These are phyloP conservation scores for Lithospermum erythrorhizon DNA, from an alignment of 257 asterid species.

Conservation along the genomic window DNA sequence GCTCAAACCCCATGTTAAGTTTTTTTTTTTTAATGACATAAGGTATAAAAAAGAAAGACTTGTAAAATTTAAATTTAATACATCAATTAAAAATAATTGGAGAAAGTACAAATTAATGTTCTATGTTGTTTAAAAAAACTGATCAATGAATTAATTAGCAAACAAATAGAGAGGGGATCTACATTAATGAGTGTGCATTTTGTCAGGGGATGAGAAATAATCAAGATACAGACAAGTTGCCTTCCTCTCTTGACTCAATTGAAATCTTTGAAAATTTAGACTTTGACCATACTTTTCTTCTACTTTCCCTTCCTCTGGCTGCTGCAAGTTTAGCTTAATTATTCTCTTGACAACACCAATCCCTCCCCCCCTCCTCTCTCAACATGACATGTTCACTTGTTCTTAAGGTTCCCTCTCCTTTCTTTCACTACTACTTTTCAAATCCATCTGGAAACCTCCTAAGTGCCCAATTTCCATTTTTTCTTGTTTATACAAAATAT, in stretches of 20 bases:
- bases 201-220: neutral
- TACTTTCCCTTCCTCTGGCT: slow-evolving; percentile 1
- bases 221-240: slow-evolving; percentile 10
- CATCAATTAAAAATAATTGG: too few species aligned
- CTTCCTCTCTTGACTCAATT: slow-evolving; percentile 48
- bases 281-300: slow-evolving; percentile 50
- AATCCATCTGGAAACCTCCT: slow-evolving; percentile 6
- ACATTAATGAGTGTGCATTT: neutral
- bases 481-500: neutral
- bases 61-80: too few species aligned
- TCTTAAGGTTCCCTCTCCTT: neutral
- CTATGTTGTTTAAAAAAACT: too few species aligned
- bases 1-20: too few species aligned
- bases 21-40: too few species aligned
- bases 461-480: slow-evolving; percentile 15
- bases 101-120: too few species aligned
- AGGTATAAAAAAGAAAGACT: too few species aligned
- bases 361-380: neutral
- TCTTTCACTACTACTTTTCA: slow-evolving; percentile 31
- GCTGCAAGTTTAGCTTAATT: neutral
- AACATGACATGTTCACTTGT: neutral
- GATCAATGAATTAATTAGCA: too few species aligned
- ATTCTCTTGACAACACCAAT: too few species aligned
- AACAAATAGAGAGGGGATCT: too few species aligned
- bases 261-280: slow-evolving; percentile 29